phyloP scores from a whole-genome alignment of 176 grass and related monocot species.

The Triticum turgidum region DNA sequence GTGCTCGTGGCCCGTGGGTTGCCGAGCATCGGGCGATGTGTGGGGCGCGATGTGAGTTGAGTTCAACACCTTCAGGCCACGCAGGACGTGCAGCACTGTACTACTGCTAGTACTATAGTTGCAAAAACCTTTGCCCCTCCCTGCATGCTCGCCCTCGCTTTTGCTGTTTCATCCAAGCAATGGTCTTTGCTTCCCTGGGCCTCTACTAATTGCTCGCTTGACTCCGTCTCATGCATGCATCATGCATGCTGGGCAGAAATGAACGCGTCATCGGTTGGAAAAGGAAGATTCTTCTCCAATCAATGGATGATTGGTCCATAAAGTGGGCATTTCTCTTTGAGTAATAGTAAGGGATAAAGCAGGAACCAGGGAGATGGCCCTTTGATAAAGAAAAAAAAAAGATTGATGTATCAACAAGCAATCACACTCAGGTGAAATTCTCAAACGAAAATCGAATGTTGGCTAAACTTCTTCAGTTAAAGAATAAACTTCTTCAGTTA shows the following conservation, averaged over 20 bases:
- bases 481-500: background rate
- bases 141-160: background rate
- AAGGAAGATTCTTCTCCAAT: background rate
- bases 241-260: background rate
- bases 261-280: background rate
- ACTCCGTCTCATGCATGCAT: background rate
- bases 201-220: conserved; percentile 21
- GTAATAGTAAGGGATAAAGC: too few relatives aligned
- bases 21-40: too few relatives aligned
- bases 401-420: background rate
- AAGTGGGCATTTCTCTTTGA: background rate
- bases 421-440: background rate
- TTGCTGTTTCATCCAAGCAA: background rate
- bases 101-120: too few relatives aligned
- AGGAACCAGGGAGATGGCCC: too few relatives aligned
- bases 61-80: too few relatives aligned
- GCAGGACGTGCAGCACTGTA: too few relatives aligned
- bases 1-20: too few relatives aligned
- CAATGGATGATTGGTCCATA: background rate
- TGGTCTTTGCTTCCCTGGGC: background rate
- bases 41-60: too few relatives aligned
- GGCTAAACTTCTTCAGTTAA: background rate
- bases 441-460: too few relatives aligned
- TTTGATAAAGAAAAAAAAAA: too few relatives aligned
- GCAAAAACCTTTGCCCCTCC: background rate